Evolutionary conservation across 2,329 filamentous ascomycete species (phyloP).

Genomic region (Trichoderma breve): DNA sequence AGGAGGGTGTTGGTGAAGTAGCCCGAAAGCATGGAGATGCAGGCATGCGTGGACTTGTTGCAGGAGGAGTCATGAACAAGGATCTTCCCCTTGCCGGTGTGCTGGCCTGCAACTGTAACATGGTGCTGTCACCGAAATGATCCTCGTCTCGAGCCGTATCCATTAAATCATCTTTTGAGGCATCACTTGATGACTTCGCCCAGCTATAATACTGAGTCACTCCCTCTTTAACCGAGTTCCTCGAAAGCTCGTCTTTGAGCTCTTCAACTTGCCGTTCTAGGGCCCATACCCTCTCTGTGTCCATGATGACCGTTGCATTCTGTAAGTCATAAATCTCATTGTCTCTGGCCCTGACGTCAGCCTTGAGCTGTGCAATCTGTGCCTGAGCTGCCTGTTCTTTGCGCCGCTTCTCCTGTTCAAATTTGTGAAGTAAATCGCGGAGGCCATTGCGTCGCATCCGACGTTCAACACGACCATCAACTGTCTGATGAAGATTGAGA

Average conservation of each 20-base stretch:
- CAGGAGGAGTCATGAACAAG: conserved; percentile 57
- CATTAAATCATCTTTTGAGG: conserved; percentile 44
- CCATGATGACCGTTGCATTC: conserved; percentile 49
- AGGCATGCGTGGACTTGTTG: conserved; percentile 47
- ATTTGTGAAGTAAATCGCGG: conserved; percentile 57
- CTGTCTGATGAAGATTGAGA: conserved; percentile 50
- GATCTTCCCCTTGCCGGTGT: conserved; percentile 46
- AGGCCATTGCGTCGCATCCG: conserved; percentile 55
- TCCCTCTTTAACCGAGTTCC: conserved; percentile 22
- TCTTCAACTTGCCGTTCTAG: conserved; percentile 41
- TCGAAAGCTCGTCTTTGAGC: conserved; percentile 36
- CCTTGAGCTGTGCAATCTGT: conserved; percentile 50
- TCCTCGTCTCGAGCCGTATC: conserved; percentile 39
- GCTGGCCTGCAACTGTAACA: conserved; percentile 51
- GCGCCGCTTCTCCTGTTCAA: conserved; percentile 47
- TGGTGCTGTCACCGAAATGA: conserved; percentile 50
- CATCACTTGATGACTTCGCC: conserved; percentile 50
- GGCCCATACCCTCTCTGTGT: conserved; percentile 46
- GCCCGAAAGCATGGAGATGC: conserved; percentile 39
- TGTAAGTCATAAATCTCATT: conserved; percentile 53
- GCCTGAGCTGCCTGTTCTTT: conserved; percentile 39
- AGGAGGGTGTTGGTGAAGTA: conserved; percentile 21
- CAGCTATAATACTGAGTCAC: conserved; percentile 44
- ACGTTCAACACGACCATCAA: conserved; percentile 57
- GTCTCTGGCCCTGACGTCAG: conserved; percentile 50